A percentile compares a stretch with the other conserved stretches of the same genome.
These are phyloP conservation scores for Komagataella pseudopastoris DNA, from an alignment of 805 yeast species.

Conservation along the genomic window DNA sequence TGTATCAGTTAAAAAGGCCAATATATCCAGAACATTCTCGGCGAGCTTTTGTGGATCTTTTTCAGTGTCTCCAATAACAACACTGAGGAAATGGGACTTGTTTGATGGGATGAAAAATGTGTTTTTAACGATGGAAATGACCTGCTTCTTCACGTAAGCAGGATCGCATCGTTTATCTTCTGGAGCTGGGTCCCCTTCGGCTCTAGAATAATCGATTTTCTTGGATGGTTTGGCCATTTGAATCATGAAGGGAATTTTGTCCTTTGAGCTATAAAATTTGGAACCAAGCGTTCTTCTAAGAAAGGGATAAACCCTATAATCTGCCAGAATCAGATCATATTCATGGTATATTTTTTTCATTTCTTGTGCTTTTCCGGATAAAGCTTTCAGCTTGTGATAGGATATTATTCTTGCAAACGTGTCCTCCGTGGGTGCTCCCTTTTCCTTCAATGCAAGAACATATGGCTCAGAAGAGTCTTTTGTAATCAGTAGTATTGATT, in stretches of 20 bases:
- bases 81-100: constrained; percentile 42
- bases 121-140: constrained; percentile 49
- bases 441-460: constrained; percentile 30
- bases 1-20: constrained; percentile 30
- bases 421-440: constrained; percentile 45
- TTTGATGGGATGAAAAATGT: constrained; percentile 44
- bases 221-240: constrained; percentile 37
- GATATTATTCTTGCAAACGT: constrained; percentile 48
- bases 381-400: constrained; percentile 37
- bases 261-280: constrained; percentile 48
- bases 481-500: constrained; percentile 47
- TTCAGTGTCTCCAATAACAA: constrained; percentile 44
- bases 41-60: constrained; percentile 28
- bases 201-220: constrained; percentile 15
- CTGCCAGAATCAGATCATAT: constrained; percentile 56
- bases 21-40: constrained; percentile 38
- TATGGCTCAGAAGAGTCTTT: constrained; percentile 60
- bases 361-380: constrained; percentile 28
- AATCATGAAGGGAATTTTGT: constrained; percentile 54
- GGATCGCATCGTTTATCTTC: constrained; percentile 54
- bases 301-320: constrained; percentile 50
- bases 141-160: constrained; percentile 47
- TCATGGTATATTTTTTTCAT: constrained; percentile 39
- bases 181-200: constrained; percentile 24
- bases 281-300: constrained; percentile 46